A percentile compares a stretch with the other conserved stretches of the same genome.
Evolutionary conservation across 495 filamentous ascomycete species (phyloP).

Genomic region (Talaromyces ruber): DNA sequence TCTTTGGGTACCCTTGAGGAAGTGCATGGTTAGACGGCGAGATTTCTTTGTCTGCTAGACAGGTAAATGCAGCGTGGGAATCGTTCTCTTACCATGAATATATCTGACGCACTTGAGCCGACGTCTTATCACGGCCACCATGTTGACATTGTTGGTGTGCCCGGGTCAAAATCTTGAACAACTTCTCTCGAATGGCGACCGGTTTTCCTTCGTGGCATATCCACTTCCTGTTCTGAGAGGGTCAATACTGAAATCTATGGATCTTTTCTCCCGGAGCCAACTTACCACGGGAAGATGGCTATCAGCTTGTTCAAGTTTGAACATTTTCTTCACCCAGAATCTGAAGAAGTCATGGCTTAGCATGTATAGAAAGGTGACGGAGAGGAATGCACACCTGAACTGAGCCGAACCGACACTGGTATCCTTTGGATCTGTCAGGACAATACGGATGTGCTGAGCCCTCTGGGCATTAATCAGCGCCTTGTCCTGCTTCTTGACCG

Average conservation of each 20-base stretch:
- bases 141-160: conserved; percentile 51
- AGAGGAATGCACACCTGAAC: conserved; percentile 32
- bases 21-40: background rate
- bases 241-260: background rate
- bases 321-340: conserved; percentile 58
- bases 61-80: background rate
- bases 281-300: conserved; percentile 26
- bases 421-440: conserved; percentile 46
- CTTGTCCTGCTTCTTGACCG: conserved; percentile 51
- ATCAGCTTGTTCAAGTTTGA: conserved; percentile 38
- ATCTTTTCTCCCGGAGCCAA: background rate
- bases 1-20: conserved; percentile 47
- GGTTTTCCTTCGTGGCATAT: conserved; percentile 54
- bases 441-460: conserved; percentile 45
- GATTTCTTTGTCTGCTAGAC: background rate
- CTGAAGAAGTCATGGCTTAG: conserved; percentile 14
- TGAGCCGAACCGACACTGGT: conserved; percentile 52
- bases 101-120: conserved; percentile 45
- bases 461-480: conserved; percentile 47
- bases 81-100: conserved; percentile 44
- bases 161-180: conserved; percentile 48
- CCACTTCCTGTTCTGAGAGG: conserved; percentile 27
- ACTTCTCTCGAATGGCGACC: conserved; percentile 49
- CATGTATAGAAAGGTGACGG: background rate
- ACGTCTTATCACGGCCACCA: conserved; percentile 53